A percentile compares a stretch with the other conserved stretches of the same genome.
phyloP scores from a whole-genome alignment of 2,329 filamentous ascomycete species.

The Rhinocladiella mackenziei region DNA sequence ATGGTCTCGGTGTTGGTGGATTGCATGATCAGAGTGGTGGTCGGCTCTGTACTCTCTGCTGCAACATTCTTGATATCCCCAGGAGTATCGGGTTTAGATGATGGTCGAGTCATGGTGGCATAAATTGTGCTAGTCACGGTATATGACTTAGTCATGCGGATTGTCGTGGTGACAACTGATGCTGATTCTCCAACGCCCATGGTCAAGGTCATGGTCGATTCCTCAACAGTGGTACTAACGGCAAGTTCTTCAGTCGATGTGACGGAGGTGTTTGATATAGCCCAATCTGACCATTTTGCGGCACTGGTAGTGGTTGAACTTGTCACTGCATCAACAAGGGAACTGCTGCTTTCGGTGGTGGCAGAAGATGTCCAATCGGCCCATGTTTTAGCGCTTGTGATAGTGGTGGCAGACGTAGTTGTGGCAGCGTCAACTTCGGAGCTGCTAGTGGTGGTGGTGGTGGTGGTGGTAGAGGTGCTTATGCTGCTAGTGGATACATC shows the following conservation, averaged over 20 bases:
- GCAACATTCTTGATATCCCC: slow-evolving; percentile 15
- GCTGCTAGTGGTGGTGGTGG: slow-evolving; percentile 7
- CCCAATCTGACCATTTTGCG: slow-evolving; percentile 2
- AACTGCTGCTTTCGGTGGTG: neutral
- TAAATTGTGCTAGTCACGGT: slow-evolving; percentile 18
- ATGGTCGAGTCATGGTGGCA: slow-evolving; percentile 21
- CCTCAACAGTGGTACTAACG: slow-evolving; percentile 19
- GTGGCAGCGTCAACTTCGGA: neutral
- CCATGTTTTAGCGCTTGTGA: slow-evolving; percentile 4
- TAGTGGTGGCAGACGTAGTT: neutral
- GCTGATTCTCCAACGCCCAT: slow-evolving; percentile 17
- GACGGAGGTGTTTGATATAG: slow-evolving; percentile 8
- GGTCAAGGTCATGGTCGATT: slow-evolving; percentile 17
- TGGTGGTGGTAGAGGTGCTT: slow-evolving; percentile 1
- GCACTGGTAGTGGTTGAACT: slow-evolving; percentile 7
- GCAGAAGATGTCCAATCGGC: slow-evolving; percentile 4
- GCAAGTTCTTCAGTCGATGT: slow-evolving; percentile 12
- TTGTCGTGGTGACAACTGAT: slow-evolving; percentile 23
- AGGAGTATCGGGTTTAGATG: slow-evolving; percentile 4
- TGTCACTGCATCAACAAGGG: neutral
- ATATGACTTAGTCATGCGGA: slow-evolving; percentile 19
- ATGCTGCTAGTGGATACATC: neutral
- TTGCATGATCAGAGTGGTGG: slow-evolving; percentile 14
- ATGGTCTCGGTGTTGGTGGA: slow-evolving; percentile 20
- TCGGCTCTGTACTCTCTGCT: slow-evolving; percentile 7